Conservation (phyloP, 2,329 filamentous ascomycete species). For the Albifimbria verrucaria region DNA sequence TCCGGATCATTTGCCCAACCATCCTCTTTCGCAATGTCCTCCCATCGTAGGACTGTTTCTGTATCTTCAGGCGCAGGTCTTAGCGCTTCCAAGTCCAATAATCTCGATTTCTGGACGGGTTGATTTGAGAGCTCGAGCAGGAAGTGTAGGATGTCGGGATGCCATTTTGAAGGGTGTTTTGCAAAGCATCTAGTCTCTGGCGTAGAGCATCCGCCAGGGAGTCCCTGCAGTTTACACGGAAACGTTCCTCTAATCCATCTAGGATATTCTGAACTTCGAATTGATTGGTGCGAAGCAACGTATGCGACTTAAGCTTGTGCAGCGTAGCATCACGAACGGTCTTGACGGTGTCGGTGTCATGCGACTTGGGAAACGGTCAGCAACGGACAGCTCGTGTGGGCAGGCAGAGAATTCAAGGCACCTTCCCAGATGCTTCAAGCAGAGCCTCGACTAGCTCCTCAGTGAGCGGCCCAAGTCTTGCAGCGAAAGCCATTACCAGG, state of each 20-base stretch:
- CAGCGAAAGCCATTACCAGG: constrained; percentile 65
- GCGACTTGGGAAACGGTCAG: constrained; percentile 15
- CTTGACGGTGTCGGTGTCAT: constrained; percentile 34
- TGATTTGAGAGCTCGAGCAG: constrained; percentile 79
- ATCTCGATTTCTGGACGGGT: constrained; percentile 66
- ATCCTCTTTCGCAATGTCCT: constrained; percentile 74
- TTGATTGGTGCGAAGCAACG: constrained; percentile 66
- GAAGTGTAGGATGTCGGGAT: constrained; percentile 75
- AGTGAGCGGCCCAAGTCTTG: constrained; percentile 60
- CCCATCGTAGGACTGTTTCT: constrained; percentile 64
- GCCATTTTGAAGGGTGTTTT: constrained; percentile 57
- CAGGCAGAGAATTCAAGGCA: constrained; percentile 25
- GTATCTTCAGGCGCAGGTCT: constrained; percentile 36
- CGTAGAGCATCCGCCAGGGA: constrained; percentile 71
- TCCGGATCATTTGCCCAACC: constrained; percentile 64
- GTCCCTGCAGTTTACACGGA: constrained; percentile 76
- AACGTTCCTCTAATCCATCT: constrained; percentile 79
- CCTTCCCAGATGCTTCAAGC: constrained; percentile 51
- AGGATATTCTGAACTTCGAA: constrained; percentile 67
- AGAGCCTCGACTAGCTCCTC: constrained; percentile 69
- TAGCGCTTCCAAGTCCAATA: constrained; percentile 60
- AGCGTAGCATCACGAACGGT: constrained; percentile 46
- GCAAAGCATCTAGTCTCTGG: constrained; percentile 56
- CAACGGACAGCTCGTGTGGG: constrained; percentile 6
- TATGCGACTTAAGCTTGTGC: constrained; percentile 50